Conservation (phyloP, 148 eudicot species). For the Vaccinium myrtillus region DNA sequence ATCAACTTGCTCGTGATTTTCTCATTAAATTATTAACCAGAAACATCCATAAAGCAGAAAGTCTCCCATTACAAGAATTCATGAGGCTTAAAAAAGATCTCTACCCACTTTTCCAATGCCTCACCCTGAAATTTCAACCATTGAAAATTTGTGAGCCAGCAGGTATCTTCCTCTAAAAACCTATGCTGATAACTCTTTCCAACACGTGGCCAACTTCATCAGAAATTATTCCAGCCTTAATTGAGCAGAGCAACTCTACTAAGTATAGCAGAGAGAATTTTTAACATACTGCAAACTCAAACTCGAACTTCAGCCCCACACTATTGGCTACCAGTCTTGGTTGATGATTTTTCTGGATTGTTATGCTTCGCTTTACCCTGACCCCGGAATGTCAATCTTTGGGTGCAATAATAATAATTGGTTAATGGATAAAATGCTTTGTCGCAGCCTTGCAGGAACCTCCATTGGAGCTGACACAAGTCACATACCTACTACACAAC, state of each 20-base stretch:
- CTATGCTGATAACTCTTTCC: background rate
- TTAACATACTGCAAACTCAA: background rate
- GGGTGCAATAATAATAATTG: background rate
- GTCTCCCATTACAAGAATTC: background rate
- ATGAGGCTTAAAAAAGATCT: background rate
- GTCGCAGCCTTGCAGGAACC: background rate
- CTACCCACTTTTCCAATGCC: background rate
- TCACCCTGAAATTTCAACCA: background rate
- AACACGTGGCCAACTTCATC: background rate
- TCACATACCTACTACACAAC: too few relatives aligned
- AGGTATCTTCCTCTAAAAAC: background rate
- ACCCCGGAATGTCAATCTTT: background rate
- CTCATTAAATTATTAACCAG: background rate
- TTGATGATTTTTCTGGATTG: background rate
- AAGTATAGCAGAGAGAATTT: background rate
- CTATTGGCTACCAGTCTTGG: background rate
- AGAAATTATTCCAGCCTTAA: background rate
- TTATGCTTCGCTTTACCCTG: background rate
- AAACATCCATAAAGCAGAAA: background rate
- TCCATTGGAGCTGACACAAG: too few relatives aligned
- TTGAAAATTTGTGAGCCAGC: background rate
- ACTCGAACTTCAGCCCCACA: background rate
- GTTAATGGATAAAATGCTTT: background rate
- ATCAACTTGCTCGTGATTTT: background rate
- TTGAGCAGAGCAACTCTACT: background rate